Percentiles rank a stretch among this genome's conserved stretches.
Conservation (phyloP, 1,284 basidiomycete genomes). For the Xerocomus amazonicus region DNA sequence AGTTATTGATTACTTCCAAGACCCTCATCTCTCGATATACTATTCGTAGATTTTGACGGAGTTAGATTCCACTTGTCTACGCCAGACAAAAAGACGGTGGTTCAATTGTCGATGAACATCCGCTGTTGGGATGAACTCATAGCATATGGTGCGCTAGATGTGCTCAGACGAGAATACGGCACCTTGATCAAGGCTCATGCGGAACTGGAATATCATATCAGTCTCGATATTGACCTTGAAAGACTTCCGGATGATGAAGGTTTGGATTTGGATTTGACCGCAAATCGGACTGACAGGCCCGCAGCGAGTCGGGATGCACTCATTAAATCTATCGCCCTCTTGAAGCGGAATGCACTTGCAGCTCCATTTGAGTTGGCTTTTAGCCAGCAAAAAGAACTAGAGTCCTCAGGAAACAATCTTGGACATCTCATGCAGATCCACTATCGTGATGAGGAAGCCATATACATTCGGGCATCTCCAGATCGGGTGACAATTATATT, state of each 20-base stretch:
- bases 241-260: slow-evolving; percentile 76
- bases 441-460: slow-evolving; percentile 96
- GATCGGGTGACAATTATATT: slow-evolving; percentile 99
- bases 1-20: slow-evolving; percentile 41
- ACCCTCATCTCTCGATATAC: slow-evolving; percentile 87
- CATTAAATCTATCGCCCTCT: slow-evolving; percentile 77
- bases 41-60: slow-evolving; percentile 97
- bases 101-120: slow-evolving; percentile 94
- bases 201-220: slow-evolving; percentile 90
- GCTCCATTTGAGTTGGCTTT: slow-evolving; percentile 95
- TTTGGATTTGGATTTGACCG: slow-evolving; percentile 40
- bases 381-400: slow-evolving; percentile 81
- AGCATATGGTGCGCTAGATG: slow-evolving; percentile 79
- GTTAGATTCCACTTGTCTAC: slow-evolving; percentile 94
- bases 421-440: slow-evolving; percentile 91
- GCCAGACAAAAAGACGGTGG: slow-evolving; percentile 74
- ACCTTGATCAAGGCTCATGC: slow-evolving; percentile 56
- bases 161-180: slow-evolving; percentile 86
- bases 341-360: slow-evolving; percentile 94
- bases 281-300: slow-evolving; percentile 3
- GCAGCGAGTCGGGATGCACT: slow-evolving; percentile 78
- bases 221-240: slow-evolving; percentile 84
- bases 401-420: slow-evolving; percentile 59
- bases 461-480: slow-evolving; percentile 89
- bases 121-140: slow-evolving; percentile 96